Conservation (phyloP, 1,284 basidiomycete genomes). For the Xanthoconium separans region DNA sequence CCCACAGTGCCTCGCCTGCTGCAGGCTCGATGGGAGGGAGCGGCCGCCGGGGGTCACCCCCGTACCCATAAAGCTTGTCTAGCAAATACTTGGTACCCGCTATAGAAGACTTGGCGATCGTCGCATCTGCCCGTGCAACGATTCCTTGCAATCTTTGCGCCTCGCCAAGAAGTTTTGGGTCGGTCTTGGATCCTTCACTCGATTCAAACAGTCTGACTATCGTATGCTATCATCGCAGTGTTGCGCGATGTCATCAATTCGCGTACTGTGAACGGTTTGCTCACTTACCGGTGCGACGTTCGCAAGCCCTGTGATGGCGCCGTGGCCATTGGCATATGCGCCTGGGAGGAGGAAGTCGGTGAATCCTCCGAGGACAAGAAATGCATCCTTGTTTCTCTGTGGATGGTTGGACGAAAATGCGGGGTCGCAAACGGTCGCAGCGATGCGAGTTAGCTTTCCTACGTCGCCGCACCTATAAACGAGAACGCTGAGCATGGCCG, state of each 20-base stretch:
- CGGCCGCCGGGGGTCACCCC: constrained; percentile 73
- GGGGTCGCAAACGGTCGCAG: constrained; percentile 60
- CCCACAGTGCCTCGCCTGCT: constrained; percentile 61
- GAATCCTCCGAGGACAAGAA: constrained; percentile 79
- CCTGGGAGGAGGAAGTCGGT: constrained; percentile 77
- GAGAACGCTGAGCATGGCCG: constrained; percentile 3
- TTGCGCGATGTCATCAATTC: background rate
- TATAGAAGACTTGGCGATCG: constrained; percentile 77
- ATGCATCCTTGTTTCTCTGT: constrained; percentile 62
- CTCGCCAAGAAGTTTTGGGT: constrained; percentile 60
- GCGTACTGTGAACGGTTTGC: background rate
- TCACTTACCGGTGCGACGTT: constrained; percentile 72
- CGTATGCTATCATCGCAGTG: constrained; percentile 43
- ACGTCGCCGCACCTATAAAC: constrained; percentile 77
- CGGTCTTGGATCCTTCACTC: constrained; percentile 50
- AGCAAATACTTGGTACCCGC: constrained; percentile 82
- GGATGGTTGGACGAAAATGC: constrained; percentile 60
- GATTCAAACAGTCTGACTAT: constrained; percentile 65
- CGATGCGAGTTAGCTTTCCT: constrained; percentile 85
- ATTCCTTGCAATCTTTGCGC: constrained; percentile 79
- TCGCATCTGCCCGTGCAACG: constrained; percentile 76
- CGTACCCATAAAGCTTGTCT: constrained; percentile 73
- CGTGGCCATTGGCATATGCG: constrained; percentile 66
- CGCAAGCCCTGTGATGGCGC: constrained; percentile 80
- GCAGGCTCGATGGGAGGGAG: constrained; percentile 61